Percentiles rank a stretch among this genome's conserved stretches.
Evolutionary conservation across 106 monocot genomes (phyloP).

Genomic region (Phalaenopsis aphrodite): DNA sequence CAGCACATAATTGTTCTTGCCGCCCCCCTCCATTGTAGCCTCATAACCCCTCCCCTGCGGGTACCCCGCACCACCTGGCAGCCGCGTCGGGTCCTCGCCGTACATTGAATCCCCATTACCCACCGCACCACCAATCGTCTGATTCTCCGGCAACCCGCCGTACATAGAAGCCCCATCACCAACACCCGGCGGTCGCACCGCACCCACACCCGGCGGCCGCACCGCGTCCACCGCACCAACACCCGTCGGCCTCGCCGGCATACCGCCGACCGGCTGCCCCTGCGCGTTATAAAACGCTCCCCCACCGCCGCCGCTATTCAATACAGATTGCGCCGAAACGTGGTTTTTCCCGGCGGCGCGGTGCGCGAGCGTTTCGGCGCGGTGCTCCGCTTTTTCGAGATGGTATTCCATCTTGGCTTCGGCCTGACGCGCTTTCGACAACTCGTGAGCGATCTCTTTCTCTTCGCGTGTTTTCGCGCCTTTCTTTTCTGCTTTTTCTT

Average conservation of each 20-base stretch:
- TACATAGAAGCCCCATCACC: not conserved
- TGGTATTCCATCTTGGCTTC: constrained; percentile 25
- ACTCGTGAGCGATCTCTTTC: constrained; percentile 31
- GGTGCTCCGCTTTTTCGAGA: constrained; percentile 15
- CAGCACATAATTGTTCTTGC: no score
- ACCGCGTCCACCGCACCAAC: not conserved
- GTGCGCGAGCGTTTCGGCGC: constrained; percentile 12
- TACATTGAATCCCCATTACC: not conserved
- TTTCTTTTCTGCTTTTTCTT: constrained; percentile 34
- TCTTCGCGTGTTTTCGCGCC: constrained; percentile 14
- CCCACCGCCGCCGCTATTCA: no score
- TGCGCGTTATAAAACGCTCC: no score
- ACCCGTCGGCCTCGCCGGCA: not conserved
- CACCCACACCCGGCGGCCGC: not conserved
- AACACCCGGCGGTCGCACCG: not conserved
- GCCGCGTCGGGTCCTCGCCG: no score
- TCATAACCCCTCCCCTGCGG: no score
- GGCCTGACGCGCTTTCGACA: constrained; percentile 29
- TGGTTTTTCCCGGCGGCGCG: not conserved
- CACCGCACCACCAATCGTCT: no score
- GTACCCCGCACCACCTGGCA: no score
- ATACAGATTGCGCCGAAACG: no score
- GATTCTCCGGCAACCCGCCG: no score
- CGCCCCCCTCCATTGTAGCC: no score
- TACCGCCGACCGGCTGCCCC: no score